Evolutionary conservation across 371 early-diverging fungal genomes (phyloP).

Genomic region (Apophysomyces elegans): DNA sequence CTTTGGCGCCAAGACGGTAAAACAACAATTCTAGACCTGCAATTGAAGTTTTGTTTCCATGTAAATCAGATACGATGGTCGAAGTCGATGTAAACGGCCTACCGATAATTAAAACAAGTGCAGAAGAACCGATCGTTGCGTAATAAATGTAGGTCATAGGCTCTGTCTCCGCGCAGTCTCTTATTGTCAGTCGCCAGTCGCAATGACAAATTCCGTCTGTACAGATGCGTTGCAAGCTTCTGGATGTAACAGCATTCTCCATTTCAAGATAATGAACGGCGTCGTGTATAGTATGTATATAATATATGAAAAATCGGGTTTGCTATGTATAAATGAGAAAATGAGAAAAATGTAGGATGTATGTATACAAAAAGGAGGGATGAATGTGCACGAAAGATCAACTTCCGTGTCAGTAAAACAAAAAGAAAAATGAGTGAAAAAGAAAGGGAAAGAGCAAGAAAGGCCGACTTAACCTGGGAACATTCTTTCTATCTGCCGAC

Average conservation of each 20-base stretch:
- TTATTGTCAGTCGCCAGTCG: conserved; percentile 41
- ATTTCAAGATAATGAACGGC: not conserved
- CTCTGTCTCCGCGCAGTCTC: conserved; percentile 28
- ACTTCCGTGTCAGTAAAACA: not conserved
- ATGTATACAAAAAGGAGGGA: not conserved
- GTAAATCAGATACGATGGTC: not conserved
- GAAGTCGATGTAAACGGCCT: not conserved
- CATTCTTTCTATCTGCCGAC: conserved; percentile 4
- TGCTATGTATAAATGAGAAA: not conserved
- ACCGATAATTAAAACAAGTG: conserved; percentile 5
- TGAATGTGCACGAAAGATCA: not conserved
- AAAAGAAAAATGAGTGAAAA: not conserved
- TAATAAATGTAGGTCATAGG: conserved; percentile 17
- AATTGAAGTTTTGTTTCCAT: not conserved
- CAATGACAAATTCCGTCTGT: conserved; percentile 35
- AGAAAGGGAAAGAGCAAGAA: not conserved
- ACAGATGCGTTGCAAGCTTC: conserved; percentile 5
- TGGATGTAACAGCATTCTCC: not conserved
- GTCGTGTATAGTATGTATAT: conserved; percentile 1
- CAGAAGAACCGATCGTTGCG: conserved; percentile 2
- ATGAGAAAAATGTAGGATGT: not conserved
- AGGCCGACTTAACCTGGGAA: not conserved
- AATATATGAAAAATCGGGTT: not conserved
- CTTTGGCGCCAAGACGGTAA: conserved; percentile 24
- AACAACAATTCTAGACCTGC: conserved; percentile 2